These are phyloP conservation scores for Coemansia sp. DNA, from an alignment of 192 early-diverging fungal genomes.

Conservation along the genomic window DNA sequence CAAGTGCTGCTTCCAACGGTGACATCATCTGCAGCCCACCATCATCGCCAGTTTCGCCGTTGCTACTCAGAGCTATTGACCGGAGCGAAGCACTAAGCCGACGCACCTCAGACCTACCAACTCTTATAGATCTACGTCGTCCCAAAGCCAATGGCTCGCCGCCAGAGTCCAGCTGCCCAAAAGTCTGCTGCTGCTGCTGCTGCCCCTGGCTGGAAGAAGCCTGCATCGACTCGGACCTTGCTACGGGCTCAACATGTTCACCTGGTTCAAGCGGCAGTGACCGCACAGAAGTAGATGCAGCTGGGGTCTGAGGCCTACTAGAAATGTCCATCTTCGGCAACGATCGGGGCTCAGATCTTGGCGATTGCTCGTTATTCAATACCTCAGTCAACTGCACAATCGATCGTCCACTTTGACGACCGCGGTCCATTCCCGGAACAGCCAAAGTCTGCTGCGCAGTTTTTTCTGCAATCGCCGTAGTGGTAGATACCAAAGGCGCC, in stretches of 20 bases:
- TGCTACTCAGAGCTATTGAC: conserved; percentile 36
- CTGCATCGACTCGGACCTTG: not conserved
- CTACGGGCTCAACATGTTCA: not conserved
- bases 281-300: not conserved
- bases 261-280: not conserved
- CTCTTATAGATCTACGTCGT: conserved; percentile 18
- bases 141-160: not conserved
- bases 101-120: conserved; percentile 42
- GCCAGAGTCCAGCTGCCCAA: not conserved
- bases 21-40: conserved; percentile 9
- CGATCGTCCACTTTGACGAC: not conserved
- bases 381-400: conserved; percentile 4
- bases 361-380: not conserved
- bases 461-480: not conserved
- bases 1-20: conserved; percentile 5
- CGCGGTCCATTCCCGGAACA: not conserved
- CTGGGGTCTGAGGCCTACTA: not conserved
- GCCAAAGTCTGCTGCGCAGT: not conserved
- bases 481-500: conserved; percentile 29
- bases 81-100: conserved; percentile 50
- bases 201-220: not conserved
- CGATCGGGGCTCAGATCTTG: not conserved
- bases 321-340: not conserved
- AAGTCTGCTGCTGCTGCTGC: no score
- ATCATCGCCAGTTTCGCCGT: not conserved